phyloP scores from a whole-genome alignment of 139 green algal species.

The Diplosphaera chodatii region DNA sequence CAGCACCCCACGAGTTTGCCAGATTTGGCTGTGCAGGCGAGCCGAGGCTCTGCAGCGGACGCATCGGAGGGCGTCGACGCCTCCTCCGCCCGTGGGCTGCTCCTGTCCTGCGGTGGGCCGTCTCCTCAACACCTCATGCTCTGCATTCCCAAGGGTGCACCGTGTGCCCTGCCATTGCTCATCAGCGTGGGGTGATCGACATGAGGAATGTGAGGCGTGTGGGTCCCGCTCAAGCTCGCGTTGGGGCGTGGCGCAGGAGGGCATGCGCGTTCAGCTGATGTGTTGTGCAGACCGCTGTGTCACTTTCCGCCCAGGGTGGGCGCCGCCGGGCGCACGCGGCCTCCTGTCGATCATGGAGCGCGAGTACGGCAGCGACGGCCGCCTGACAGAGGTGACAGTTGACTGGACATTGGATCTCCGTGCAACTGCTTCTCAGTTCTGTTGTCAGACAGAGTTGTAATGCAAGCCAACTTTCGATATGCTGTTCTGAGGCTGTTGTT shows the following conservation, averaged over 20 bases:
- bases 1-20: no score
- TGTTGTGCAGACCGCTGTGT: no score
- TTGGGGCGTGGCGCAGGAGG: background rate
- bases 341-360: constrained; percentile 6
- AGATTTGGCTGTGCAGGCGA: background rate
- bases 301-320: background rate
- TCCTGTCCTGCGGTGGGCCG: background rate
- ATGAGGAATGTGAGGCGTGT: background rate
- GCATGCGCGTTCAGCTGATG: background rate
- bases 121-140: no score
- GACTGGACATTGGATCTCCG: no score
- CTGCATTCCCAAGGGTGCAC: background rate
- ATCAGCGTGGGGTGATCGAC: background rate
- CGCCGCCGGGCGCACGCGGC: background rate
- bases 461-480: no score
- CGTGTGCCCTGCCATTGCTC: background rate
- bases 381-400: constrained; percentile 14
- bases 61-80: background rate
- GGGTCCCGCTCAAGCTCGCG: no score
- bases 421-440: no score
- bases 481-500: no score
- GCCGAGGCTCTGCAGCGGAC: background rate
- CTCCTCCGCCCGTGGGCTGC: background rate
- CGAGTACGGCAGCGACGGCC: constrained; percentile 10
- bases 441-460: no score